A percentile compares a stretch with the other conserved stretches of the same genome.
Evolutionary conservation across 2,329 filamentous ascomycete species (phyloP).

Genomic region (Didymella lethalis): DNA sequence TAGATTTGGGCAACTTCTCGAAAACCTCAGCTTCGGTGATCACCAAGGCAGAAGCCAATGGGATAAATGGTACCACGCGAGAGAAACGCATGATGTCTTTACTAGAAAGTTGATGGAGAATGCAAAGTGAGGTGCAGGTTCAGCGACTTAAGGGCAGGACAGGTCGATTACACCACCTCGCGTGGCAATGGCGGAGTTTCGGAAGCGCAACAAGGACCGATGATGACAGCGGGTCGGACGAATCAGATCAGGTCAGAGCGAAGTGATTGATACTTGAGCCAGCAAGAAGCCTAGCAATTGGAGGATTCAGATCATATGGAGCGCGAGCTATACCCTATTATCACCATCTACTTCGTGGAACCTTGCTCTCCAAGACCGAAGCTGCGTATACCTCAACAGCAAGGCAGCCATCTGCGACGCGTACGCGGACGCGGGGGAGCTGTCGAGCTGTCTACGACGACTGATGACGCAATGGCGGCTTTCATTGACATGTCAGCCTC

Average conservation of each 20-base stretch:
- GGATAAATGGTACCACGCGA: constrained; percentile 59
- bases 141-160: constrained; percentile 26
- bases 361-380: background rate
- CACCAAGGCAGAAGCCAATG: constrained; percentile 61
- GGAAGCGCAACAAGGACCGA: constrained; percentile 14
- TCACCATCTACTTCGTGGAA: background rate
- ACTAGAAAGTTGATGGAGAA: constrained; percentile 16
- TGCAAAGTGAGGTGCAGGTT: constrained; percentile 20
- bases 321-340: background rate
- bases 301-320: background rate
- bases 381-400: constrained; percentile 6
- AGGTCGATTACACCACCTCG: constrained; percentile 46
- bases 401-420: constrained; percentile 15
- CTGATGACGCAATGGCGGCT: constrained; percentile 20
- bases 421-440: constrained; percentile 13
- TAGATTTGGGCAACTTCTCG: constrained; percentile 43
- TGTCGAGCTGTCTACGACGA: constrained; percentile 11
- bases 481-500: constrained; percentile 8
- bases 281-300: background rate
- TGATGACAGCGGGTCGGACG: constrained; percentile 17
- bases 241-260: constrained; percentile 11
- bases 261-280: background rate
- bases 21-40: constrained; percentile 61
- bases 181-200: constrained; percentile 27
- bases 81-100: constrained; percentile 58